Evolutionary conservation across 2,329 filamentous ascomycete species (phyloP), one percentile per base, ranked within the genome.

Genomic region (Ciborinia camelliae): DNA sequence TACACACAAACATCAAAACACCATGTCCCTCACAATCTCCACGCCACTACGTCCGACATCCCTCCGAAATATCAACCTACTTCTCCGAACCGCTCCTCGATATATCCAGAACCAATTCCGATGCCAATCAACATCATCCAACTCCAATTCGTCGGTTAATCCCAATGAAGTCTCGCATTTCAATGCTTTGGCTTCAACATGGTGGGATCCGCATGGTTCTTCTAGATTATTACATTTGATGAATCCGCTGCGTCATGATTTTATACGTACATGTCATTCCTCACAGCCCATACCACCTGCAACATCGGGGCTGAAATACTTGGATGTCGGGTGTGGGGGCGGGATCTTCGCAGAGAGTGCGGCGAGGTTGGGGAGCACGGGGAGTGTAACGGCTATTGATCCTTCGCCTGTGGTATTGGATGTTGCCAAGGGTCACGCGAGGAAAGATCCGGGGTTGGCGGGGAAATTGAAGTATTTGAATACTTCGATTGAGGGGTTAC

Each of bases 181-280:
- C 84, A 92, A 92, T 74, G 87, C 87, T 68, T 91, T 99, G 73
- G 95, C 95, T 69, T 91, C 90, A 70, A 89, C 89, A 73, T 99
- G 95, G 95, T 99, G 95, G 95, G 93, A 98, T 78, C 91, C 94
- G 1, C 88, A 97, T 75, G 95, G 95, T 60, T 89, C 94, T 8
- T 97, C 92, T 4, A 87, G 94, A 47, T 87, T 97, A 65, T 86
- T 99, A 2, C 95, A 99, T 78, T 88, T 97, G 70, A 98, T 99
- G 94, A 98, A 99, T 79, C 95, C 95, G 1, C 86, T 97, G 53
- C 92, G 95, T 41, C 93, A 98, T 79, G 88, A 92, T 78, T 98
- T 98, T 79, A 95, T 97, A 76, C 82, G 82, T 28, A 79, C 81
- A 68, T 97, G 94, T 75, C 84, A 89, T 54, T 77, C 82, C 69